These are phyloP conservation scores for Botrytis deweyae DNA, from an alignment of 2,329 filamentous ascomycete genomes.

Conservation along the genomic window DNA sequence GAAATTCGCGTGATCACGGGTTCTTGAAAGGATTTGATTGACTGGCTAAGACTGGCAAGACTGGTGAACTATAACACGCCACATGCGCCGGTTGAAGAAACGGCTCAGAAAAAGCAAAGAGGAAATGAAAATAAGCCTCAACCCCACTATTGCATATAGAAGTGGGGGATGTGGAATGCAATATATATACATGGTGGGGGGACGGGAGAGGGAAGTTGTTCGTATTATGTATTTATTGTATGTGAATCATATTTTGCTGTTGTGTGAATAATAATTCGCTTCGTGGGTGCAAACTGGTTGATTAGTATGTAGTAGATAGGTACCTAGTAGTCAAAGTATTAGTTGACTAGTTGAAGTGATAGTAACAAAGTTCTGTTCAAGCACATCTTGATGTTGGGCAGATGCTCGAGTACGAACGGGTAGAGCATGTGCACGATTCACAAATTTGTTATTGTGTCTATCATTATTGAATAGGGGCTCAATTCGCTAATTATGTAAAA, in stretches of 20 bases:
- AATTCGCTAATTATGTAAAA: background rate
- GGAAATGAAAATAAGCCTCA: background rate
- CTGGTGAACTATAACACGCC: background rate
- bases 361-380: background rate
- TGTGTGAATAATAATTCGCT: background rate
- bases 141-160: background rate
- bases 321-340: background rate
- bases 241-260: background rate
- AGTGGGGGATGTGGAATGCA: background rate
- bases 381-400: no score
- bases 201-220: background rate
- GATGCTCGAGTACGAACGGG: background rate
- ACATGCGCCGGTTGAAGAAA: conserved; percentile 4
- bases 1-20: conserved; percentile 6
- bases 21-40: background rate
- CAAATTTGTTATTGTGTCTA: background rate
- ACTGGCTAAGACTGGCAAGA: background rate
- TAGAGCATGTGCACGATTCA: background rate
- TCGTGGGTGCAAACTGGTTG: background rate
- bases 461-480: background rate
- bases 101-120: background rate
- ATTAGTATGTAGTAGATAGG: no score
- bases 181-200: background rate
- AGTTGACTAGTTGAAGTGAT: background rate
- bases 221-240: background rate